These are phyloP conservation scores for Pseudocercospora macadamiae DNA, from an alignment of 2,329 filamentous ascomycete genomes.

Conservation along the genomic window DNA sequence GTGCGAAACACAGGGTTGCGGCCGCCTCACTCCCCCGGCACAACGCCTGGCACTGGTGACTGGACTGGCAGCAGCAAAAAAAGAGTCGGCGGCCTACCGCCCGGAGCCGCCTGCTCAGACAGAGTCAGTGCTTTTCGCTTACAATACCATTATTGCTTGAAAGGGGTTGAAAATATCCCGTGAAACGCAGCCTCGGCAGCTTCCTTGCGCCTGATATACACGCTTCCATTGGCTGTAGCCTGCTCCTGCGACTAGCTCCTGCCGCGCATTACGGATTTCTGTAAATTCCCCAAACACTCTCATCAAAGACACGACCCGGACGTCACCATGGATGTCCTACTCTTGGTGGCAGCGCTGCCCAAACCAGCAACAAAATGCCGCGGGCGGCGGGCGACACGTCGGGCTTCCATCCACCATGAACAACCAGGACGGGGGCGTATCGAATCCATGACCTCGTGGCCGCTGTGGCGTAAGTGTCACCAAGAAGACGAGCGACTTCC, in stretches of 20 bases:
- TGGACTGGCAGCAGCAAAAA: no score
- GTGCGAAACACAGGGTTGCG: neutral
- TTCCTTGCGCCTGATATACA: neutral
- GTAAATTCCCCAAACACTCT: neutral
- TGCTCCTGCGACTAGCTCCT: neutral
- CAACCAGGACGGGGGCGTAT: conserved; percentile 1
- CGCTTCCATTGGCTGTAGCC: neutral
- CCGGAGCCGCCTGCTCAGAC: neutral
- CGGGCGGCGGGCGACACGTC: no score
- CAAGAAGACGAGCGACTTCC: neutral
- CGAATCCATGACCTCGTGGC: neutral
- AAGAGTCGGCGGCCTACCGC: neutral
- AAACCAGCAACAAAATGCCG: neutral
- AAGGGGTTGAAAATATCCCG: neutral
- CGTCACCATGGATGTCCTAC: neutral
- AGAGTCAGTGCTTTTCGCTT: neutral
- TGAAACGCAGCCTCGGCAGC: neutral
- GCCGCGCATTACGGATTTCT: neutral
- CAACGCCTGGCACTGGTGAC: no score
- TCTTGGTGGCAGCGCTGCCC: neutral
- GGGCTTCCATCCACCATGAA: neutral
- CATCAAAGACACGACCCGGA: neutral
- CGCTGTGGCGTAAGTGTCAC: neutral
- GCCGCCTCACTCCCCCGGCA: neutral
- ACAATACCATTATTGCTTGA: neutral